Conservation (phyloP, 192 early-diverging fungal species). For the Podila clonocystis region DNA sequence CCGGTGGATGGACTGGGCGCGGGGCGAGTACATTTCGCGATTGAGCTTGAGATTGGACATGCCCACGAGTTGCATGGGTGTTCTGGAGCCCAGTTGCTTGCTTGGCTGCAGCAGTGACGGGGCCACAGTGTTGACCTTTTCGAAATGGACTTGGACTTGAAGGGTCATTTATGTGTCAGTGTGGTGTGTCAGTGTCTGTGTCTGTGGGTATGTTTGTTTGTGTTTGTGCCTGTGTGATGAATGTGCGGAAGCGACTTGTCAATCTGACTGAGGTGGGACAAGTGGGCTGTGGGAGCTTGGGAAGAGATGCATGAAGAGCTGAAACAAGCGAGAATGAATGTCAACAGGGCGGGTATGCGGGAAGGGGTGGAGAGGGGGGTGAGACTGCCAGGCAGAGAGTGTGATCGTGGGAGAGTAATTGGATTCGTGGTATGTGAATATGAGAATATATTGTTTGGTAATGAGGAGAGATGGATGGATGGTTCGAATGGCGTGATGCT, state of each 20-base stretch:
- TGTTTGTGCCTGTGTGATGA: background rate
- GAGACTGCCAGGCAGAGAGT: too few relatives aligned
- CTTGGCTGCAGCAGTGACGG: slow-evolving; percentile 25
- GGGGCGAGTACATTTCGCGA: slow-evolving; percentile 27
- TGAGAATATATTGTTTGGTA: too few relatives aligned
- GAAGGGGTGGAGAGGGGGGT: too few relatives aligned
- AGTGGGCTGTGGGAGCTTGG: too few relatives aligned
- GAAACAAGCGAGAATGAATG: too few relatives aligned
- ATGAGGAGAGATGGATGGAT: background rate
- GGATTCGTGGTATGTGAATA: too few relatives aligned
- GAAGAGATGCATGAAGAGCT: too few relatives aligned
- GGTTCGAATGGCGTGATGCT: background rate
- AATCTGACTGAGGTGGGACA: background rate
- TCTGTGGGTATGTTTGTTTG: background rate
- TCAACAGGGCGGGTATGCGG: too few relatives aligned
- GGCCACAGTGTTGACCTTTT: slow-evolving; percentile 15
- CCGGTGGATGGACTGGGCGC: slow-evolving; percentile 23
- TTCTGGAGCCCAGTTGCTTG: slow-evolving; percentile 15
- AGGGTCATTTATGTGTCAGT: background rate
- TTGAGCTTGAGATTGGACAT: slow-evolving; percentile 39
- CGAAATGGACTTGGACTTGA: background rate
- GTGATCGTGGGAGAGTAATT: too few relatives aligned
- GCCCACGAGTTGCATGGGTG: slow-evolving; percentile 36
- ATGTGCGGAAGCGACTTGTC: background rate
- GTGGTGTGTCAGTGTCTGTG: too few relatives aligned